phyloP scores from a whole-genome alignment of 352 stramenopile species.

The Globisporangium recalcitrans region DNA sequence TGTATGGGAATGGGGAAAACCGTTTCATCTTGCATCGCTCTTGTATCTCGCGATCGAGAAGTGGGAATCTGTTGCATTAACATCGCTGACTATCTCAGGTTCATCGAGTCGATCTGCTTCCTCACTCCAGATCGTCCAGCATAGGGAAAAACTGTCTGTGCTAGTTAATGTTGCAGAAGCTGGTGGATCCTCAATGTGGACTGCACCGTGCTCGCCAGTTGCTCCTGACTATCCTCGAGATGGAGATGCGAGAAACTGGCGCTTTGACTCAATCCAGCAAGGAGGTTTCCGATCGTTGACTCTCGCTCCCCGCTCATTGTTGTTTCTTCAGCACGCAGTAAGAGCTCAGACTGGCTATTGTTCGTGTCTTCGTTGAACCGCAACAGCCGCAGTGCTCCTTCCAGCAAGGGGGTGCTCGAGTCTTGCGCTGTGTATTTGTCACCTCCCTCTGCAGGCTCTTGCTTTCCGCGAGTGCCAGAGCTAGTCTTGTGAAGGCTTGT shows the following conservation, averaged over 20 bases:
- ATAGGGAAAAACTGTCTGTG: not conserved
- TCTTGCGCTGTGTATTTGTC: not conserved
- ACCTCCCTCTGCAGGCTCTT: not conserved
- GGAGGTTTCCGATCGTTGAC: constrained; percentile 28
- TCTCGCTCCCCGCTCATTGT: constrained; percentile 26
- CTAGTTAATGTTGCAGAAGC: not conserved
- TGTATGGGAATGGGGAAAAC: not conserved
- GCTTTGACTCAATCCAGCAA: constrained; percentile 18
- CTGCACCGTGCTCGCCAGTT: constrained; percentile 9
- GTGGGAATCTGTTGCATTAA: not conserved
- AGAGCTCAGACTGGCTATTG: not conserved
- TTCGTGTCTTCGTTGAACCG: not conserved
- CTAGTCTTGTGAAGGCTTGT: not conserved
- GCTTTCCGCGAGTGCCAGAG: not conserved
- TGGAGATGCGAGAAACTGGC: not conserved
- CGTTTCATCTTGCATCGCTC: not conserved
- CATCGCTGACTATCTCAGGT: not conserved
- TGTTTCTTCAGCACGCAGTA: constrained; percentile 20
- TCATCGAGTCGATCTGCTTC: not conserved
- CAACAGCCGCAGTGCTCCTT: not conserved
- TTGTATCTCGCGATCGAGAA: not conserved
- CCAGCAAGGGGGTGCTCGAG: not conserved
- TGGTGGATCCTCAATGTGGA: constrained; percentile 5
- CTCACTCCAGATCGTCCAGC: not conserved
- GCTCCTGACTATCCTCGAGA: not conserved